Conservation (phyloP, 2,329 filamentous ascomycete genomes). For the Parascedosporium putredinis region DNA sequence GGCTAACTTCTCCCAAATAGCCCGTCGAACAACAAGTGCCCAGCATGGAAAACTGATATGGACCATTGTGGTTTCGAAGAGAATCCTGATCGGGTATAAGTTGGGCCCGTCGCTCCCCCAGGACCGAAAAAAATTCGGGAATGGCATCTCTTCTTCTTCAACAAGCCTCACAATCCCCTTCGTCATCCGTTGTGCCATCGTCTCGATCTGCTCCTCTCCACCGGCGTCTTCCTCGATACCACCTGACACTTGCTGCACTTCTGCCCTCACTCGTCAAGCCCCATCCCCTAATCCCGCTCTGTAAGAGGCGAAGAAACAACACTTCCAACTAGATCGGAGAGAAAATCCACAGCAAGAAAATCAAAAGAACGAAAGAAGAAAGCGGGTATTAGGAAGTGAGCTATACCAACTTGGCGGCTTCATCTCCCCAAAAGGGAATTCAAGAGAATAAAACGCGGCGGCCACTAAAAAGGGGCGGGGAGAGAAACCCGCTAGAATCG, state of each 20-base stretch:
- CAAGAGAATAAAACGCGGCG: too few relatives aligned
- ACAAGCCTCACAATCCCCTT: neutral
- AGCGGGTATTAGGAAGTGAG: too few relatives aligned
- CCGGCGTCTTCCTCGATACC: neutral
- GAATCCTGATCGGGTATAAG: conserved; percentile 2
- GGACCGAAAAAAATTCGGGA: neutral
- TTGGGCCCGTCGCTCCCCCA: neutral
- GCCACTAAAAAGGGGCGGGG: too few relatives aligned
- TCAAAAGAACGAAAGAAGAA: too few relatives aligned
- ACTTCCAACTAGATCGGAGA: neutral
- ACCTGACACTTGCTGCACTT: too few relatives aligned
- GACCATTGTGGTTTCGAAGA: neutral
- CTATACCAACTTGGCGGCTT: too few relatives aligned
- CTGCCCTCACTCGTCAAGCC: too few relatives aligned
- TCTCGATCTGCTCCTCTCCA: neutral
- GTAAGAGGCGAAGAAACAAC: neutral
- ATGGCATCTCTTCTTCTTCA: neutral
- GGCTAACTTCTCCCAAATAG: neutral
- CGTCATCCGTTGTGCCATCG: neutral
- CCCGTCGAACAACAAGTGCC: conserved; percentile 2
- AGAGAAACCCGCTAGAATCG: too few relatives aligned
- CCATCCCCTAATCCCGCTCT: neutral
- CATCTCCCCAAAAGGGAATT: neutral
- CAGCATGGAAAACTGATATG: neutral
- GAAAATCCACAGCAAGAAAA: too few relatives aligned